Conservation (phyloP, 139 green algal genomes). For the Astrephomene gubernaculifera region DNA sequence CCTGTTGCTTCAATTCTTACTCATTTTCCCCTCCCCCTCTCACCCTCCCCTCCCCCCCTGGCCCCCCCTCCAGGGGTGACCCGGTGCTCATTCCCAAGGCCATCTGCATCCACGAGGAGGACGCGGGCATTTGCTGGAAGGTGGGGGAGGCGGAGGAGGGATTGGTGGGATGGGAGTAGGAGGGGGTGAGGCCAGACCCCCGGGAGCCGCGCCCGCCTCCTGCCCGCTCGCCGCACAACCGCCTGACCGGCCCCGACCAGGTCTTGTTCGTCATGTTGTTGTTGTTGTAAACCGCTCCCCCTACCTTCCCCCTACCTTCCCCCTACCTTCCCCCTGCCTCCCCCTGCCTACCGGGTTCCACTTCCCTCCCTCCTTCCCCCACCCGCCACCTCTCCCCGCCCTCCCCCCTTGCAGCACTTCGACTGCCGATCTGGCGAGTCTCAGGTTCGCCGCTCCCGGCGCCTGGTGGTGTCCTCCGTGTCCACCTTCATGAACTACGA, state of each 20-base stretch:
- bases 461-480: conserved; percentile 85
- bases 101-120: conserved; percentile 93
- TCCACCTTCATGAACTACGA: conserved; percentile 90
- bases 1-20: too few relatives aligned
- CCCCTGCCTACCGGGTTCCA: background rate
- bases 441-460: conserved; percentile 66
- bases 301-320: too few relatives aligned
- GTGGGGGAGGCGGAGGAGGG: background rate
- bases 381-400: background rate
- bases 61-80: conserved; percentile 54
- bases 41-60: background rate
- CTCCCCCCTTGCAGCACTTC: conserved; percentile 9
- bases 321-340: background rate
- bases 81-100: conserved; percentile 78
- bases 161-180: background rate
- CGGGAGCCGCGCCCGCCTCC: background rate
- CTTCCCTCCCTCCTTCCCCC: too few relatives aligned
- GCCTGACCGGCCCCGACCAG: too few relatives aligned
- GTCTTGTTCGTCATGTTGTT: too few relatives aligned
- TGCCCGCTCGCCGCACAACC: background rate
- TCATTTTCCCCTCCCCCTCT: too few relatives aligned
- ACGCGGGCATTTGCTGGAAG: conserved; percentile 91
- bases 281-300: too few relatives aligned
- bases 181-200: too few relatives aligned
- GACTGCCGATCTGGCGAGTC: conserved; percentile 32